These are phyloP conservation scores for Aphanomyces stellatus DNA, from an alignment of 352 stramenopile genomes.

Conservation along the genomic window DNA sequence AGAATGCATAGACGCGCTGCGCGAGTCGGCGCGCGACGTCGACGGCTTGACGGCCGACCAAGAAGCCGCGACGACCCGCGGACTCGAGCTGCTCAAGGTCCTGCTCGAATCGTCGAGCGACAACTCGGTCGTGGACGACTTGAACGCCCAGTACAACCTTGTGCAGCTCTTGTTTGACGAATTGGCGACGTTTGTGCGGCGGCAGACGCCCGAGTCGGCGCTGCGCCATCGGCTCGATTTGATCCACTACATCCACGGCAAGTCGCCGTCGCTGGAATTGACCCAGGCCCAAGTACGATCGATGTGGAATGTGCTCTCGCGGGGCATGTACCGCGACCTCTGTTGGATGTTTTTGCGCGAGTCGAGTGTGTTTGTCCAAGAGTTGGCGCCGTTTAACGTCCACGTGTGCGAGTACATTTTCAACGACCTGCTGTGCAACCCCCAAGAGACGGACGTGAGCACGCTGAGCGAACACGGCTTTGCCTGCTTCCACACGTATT, in stretches of 20 bases:
- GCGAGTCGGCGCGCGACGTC: neutral
- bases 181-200: conserved; percentile 62
- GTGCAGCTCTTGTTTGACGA: conserved; percentile 78
- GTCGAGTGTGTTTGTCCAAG: conserved; percentile 40
- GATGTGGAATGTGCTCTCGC: conserved; percentile 69
- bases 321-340: conserved; percentile 63
- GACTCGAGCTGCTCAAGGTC: conserved; percentile 66
- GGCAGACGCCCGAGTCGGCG: conserved; percentile 49
- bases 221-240: conserved; percentile 79
- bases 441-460: conserved; percentile 45
- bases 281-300: conserved; percentile 63
- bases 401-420: conserved; percentile 79
- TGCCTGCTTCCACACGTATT: conserved; percentile 84
- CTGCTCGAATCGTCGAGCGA: conserved; percentile 73
- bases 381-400: conserved; percentile 43
- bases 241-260: conserved; percentile 81
- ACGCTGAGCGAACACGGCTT: conserved; percentile 62
- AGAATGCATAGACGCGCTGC: conserved; percentile 6
- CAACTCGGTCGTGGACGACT: conserved; percentile 64
- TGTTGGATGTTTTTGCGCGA: conserved; percentile 83
- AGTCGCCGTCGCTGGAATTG: conserved; percentile 65
- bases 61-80: neutral
- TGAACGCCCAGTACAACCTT: conserved; percentile 64
- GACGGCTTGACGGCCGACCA: neutral
- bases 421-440: conserved; percentile 63